phyloP scores from a whole-genome alignment of 1,284 basidiomycete genomes.

The Cutaneotrichosporon sp. region DNA sequence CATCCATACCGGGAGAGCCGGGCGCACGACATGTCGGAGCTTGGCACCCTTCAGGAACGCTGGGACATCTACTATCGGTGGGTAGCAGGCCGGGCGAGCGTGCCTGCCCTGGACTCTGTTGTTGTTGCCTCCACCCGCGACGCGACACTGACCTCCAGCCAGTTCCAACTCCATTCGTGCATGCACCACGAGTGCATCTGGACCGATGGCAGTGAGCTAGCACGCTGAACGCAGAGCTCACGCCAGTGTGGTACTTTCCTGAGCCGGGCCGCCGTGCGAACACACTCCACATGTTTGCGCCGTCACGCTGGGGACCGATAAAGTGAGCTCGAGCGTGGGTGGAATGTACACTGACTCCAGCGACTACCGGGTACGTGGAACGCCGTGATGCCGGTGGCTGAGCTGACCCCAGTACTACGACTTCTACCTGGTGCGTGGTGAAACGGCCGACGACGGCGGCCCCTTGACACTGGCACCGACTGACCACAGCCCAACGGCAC shows the following conservation, averaged over 20 bases:
- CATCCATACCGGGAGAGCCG: constrained; percentile 16
- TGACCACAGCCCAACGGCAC: constrained; percentile 25
- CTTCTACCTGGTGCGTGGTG: constrained; percentile 28
- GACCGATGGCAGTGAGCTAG: constrained; percentile 31
- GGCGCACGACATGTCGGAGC: constrained; percentile 21
- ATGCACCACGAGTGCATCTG: constrained; percentile 33
- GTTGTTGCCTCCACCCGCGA: neutral
- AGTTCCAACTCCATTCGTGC: constrained; percentile 33
- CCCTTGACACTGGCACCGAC: neutral
- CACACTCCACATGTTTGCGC: constrained; percentile 34
- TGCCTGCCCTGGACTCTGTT: too few relatives aligned
- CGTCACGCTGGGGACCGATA: constrained; percentile 27
- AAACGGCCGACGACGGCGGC: neutral
- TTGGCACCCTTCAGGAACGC: constrained; percentile 19
- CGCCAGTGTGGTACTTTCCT: constrained; percentile 41
- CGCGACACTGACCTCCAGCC: constrained; percentile 6
- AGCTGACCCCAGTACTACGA: constrained; percentile 31
- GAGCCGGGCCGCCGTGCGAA: constrained; percentile 30
- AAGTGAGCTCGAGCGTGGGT: constrained; percentile 23
- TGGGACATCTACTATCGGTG: constrained; percentile 27
- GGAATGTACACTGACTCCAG: constrained; percentile 12
- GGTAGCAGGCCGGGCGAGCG: neutral
- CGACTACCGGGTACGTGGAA: constrained; percentile 19
- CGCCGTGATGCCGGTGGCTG: neutral
- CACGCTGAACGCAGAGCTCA: neutral